Conservation (phyloP, 352 stramenopile genomes). For the Globisporangium uncinulatum region DNA sequence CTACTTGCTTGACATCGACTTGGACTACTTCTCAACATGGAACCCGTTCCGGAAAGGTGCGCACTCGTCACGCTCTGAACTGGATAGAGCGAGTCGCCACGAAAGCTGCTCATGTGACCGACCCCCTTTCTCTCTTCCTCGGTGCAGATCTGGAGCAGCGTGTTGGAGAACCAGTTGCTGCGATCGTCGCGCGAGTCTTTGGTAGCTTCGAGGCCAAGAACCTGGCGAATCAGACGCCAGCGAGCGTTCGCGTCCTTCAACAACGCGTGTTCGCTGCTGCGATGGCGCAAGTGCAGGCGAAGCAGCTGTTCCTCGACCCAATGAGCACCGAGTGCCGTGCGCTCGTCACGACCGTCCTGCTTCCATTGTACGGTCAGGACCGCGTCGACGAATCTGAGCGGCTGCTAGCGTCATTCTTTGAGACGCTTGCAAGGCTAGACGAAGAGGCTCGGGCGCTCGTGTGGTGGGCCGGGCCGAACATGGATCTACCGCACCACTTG, state of each 20-base stretch:
- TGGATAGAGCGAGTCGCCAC: neutral
- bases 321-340: neutral
- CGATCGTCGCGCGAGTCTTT: slow-evolving; percentile 34
- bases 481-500: slow-evolving; percentile 67
- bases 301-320: slow-evolving; percentile 11
- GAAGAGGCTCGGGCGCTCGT: slow-evolving; percentile 21
- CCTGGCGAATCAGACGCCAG: slow-evolving; percentile 15
- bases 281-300: slow-evolving; percentile 27
- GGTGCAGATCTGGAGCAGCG: slow-evolving; percentile 34
- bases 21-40: slow-evolving; percentile 90
- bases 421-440: slow-evolving; percentile 20
- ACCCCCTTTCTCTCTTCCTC: neutral
- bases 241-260: slow-evolving; percentile 20
- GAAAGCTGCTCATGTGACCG: neutral
- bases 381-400: neutral
- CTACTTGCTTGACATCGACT: slow-evolving; percentile 79
- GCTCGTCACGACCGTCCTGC: slow-evolving; percentile 8
- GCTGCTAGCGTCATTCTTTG: slow-evolving; percentile 20
- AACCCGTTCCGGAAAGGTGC: slow-evolving; percentile 74
- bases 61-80: neutral
- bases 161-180: slow-evolving; percentile 16
- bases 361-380: slow-evolving; percentile 21
- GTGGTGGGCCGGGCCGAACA: slow-evolving; percentile 47
- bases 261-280: slow-evolving; percentile 24
- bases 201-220: slow-evolving; percentile 30